phyloP scores from a whole-genome alignment of 495 filamentous ascomycete species.

The Hypoxylon trugodes region DNA sequence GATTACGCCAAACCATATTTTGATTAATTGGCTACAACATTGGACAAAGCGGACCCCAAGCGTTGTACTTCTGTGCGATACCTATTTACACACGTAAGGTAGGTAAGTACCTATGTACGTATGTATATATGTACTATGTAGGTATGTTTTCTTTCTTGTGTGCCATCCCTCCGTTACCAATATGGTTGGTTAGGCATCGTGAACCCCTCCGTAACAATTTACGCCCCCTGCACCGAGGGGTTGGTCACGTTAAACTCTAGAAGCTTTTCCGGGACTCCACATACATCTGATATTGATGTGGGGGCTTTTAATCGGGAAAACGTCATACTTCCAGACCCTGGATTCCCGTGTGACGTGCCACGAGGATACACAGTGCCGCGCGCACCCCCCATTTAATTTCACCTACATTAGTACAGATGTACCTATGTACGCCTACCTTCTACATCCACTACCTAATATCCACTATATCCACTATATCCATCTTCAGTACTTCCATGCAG shows the following conservation, averaged over 20 bases:
- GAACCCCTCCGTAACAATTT: constrained; percentile 28
- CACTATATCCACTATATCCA: no score
- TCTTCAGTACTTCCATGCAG: no score
- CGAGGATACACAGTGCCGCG: constrained; percentile 34
- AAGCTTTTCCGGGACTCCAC: constrained; percentile 42
- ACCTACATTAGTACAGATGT: constrained; percentile 2
- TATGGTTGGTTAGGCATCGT: constrained; percentile 5
- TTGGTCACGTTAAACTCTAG: constrained; percentile 41
- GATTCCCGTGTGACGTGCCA: constrained; percentile 40
- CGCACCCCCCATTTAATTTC: constrained; percentile 12
- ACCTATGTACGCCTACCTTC: background rate
- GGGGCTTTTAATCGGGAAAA: constrained; percentile 38
- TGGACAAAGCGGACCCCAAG: no score
- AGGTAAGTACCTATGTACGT: no score
- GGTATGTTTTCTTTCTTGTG: background rate
- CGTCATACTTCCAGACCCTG: constrained; percentile 41
- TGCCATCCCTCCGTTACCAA: background rate
- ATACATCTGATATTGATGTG: constrained; percentile 39
- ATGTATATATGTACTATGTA: background rate
- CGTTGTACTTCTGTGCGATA: no score
- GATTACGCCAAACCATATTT: background rate
- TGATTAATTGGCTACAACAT: constrained; percentile 5
- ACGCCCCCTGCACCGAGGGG: constrained; percentile 37
- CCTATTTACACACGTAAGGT: no score
- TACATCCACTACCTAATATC: no score